Evolutionary conservation across 495 filamentous ascomycete genomes (phyloP).

Genomic region (Apodospora peruviana): DNA sequence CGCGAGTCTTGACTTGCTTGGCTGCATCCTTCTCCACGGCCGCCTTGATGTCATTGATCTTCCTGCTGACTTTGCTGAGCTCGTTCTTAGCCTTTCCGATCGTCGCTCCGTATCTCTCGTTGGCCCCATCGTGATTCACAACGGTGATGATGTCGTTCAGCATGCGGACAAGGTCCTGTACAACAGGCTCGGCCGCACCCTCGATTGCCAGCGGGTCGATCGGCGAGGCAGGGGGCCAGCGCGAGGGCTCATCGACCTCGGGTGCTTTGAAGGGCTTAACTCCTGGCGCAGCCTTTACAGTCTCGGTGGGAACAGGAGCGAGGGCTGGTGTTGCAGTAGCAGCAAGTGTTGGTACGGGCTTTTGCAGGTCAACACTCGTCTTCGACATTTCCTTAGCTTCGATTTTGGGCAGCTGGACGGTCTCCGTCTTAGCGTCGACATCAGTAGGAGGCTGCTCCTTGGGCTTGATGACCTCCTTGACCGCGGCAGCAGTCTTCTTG

Average conservation of each 20-base stretch:
- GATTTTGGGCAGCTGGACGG: slow-evolving; percentile 18
- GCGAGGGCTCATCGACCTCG: slow-evolving; percentile 56
- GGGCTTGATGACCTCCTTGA: slow-evolving; percentile 21
- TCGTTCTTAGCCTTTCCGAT: slow-evolving; percentile 79
- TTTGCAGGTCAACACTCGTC: slow-evolving; percentile 1
- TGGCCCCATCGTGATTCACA: slow-evolving; percentile 75
- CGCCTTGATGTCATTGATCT: slow-evolving; percentile 67
- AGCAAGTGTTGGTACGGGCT: slow-evolving; percentile 7
- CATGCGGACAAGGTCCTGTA: slow-evolving; percentile 91
- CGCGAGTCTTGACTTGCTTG: slow-evolving; percentile 61
- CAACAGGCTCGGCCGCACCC: slow-evolving; percentile 74
- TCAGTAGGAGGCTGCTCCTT: slow-evolving; percentile 33
- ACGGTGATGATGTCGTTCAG: slow-evolving; percentile 93
- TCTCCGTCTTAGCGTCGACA: slow-evolving; percentile 28
- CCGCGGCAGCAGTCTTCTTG: slow-evolving; percentile 24
- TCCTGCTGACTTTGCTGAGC: slow-evolving; percentile 65
- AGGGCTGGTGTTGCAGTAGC: slow-evolving; percentile 8
- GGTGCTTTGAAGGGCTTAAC: slow-evolving; percentile 37
- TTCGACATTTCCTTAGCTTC: slow-evolving; percentile 1
- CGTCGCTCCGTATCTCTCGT: slow-evolving; percentile 65
- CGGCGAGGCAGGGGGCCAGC: slow-evolving; percentile 52
- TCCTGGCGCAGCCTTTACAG: slow-evolving; percentile 2
- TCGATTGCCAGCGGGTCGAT: slow-evolving; percentile 71
- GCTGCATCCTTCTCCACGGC: slow-evolving; percentile 65
- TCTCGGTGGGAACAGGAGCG: slow-evolving; percentile 6